Evolutionary conservation across 2,329 filamentous ascomycete species (phyloP).

Genomic region (Colletotrichum echinochloae): DNA sequence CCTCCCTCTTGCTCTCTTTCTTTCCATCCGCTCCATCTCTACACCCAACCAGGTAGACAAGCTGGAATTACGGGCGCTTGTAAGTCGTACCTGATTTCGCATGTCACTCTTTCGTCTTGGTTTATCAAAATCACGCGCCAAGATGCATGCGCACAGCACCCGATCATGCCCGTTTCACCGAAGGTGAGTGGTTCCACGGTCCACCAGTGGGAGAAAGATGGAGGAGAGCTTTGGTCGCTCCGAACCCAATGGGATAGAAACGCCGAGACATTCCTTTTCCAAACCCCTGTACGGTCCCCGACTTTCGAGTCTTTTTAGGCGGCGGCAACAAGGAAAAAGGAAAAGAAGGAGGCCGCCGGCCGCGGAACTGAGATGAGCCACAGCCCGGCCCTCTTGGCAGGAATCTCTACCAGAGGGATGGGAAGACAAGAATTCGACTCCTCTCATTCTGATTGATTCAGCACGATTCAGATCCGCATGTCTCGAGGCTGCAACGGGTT

Average conservation of each 20-base stretch:
- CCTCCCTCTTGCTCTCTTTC: neutral
- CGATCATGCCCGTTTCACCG: neutral
- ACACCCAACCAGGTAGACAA: neutral
- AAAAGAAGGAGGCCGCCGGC: slow-evolving; percentile 26
- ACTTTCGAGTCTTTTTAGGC: neutral
- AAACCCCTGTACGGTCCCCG: neutral
- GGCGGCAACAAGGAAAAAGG: neutral
- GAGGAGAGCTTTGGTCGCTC: slow-evolving; percentile 5
- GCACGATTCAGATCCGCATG: neutral
- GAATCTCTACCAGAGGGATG: neutral
- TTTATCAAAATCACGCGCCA: neutral
- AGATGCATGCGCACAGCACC: neutral
- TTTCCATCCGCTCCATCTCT: neutral
- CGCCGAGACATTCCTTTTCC: slow-evolving; percentile 29
- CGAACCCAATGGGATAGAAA: neutral
- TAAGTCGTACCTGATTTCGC: neutral
- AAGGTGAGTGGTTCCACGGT: slow-evolving; percentile 3
- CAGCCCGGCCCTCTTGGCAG: slow-evolving; percentile 31
- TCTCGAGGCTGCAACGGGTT: neutral
- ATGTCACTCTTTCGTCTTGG: neutral
- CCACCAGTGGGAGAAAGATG: neutral
- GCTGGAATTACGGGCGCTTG: neutral
- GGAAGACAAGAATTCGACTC: slow-evolving; percentile 2
- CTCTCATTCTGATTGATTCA: neutral
- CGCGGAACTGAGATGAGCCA: slow-evolving; percentile 28